Evolutionary conservation across 2,329 filamentous ascomycete species (phyloP), one percentile per base, ranked within the genome.

Genomic region (Sphaerostilbella broomeana): DNA sequence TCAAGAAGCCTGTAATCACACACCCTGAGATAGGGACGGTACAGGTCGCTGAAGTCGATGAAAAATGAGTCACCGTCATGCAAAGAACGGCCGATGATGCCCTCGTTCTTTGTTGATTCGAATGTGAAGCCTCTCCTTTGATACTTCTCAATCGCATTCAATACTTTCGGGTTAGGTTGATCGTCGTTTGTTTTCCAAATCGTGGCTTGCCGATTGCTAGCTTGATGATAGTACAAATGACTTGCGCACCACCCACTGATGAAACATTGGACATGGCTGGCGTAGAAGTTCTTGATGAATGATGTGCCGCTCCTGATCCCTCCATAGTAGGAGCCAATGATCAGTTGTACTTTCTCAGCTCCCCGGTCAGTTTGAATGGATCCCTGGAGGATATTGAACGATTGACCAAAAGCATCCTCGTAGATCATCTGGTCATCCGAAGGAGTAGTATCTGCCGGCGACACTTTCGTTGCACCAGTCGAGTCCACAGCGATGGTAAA

Each of bases 221-320:
- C 30, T 24, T 35, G 15, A 2, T n/a, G 22, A 22, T 44, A 47
- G 25, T 44, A 42, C n/a, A 47, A 25, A 15, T 46, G 22, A 10
- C 29, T 20, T 12, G 24, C 27, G n/a, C 35, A 46, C 41, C 22
- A 46, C 11, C 44, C 42, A 25, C 35, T 22, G 12, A 47, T 41
- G 19, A 44, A 46, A 22, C 32, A 47, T 18, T 47, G 25, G 1
- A 44, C 9, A 40, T 47, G 24, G 26, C 34, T 46, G 11, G 44
- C 35, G 16, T 44, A 44, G 15, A 46, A 44, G 12, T 29, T 25
- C 16, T 32, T 35, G 8, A 47, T 35, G 6, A 47, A 47, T 28
- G 24, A 22, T 20, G 44, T 47, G 8, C 35, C 38, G 27, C 42
- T 37, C 10, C 35, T 43, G 5, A 41, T 29, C 17, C 34, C 25